Base-by-base conservation (phyloP, 2,329 filamentous ascomycete genomes). In the Aureobasidium pullulans region DNA sequence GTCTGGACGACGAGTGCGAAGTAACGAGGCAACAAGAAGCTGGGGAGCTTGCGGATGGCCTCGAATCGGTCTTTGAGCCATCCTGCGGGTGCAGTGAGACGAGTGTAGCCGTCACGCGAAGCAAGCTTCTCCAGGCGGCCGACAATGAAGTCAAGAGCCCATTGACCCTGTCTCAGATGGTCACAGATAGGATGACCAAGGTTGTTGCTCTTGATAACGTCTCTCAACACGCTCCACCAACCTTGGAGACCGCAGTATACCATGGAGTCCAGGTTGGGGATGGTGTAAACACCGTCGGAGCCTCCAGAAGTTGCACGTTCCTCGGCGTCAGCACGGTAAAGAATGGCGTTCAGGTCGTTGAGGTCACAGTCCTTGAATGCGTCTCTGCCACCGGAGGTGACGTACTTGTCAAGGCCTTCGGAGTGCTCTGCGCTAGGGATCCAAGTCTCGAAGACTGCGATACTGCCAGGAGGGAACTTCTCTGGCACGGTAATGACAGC, bases 211-310 rank as follows among this genome's bases (percentile, higher is more conserved):
- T 81, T 83, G 66, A 97, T 89, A 62, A 99, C 87, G 60, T 88
- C 81, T 66, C 90, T 87, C 43, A 99, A 77, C 0, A 96, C 79
- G 70, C 91, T 96, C 91, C 93, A 96, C 93, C 94, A 99, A 39
- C 95, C 95, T 72, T 99, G 94, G n/a, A 99, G 80, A 62, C 94
- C 94, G 62, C 93, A 93, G 72, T 97, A 99, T 2, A 96, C 89
- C 43, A 96, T 81, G 61, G 88, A 85, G 2, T 92, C 93, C 69
- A 91, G 79, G 1, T 86, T 86, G 1, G 94, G 94, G 64, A 99
- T 87, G 56, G 86, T 83, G 74, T 97, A 99, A 8, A 86, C 86
- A n/a, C 94, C 93, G 70, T 96, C 90, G 61, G 83, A 81, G 4
- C 90, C 90, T 54, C 81, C 82, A 64, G 88, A 96, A 6, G 83